phyloP scores from a whole-genome alignment of 2,329 filamentous ascomycete species.

The Myriangium duriaei region DNA sequence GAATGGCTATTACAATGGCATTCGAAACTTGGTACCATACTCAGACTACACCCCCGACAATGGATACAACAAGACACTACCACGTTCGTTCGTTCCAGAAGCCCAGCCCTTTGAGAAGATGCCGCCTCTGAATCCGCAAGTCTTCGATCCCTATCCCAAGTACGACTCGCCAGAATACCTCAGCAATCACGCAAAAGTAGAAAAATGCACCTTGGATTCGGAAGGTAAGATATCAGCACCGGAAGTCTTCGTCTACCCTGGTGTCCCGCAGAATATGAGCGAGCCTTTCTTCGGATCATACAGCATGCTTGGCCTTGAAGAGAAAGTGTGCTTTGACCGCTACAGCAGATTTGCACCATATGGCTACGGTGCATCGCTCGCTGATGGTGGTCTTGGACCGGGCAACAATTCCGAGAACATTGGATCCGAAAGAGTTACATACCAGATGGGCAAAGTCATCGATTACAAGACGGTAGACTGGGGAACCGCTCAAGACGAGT shows the following conservation, averaged over 20 bases:
- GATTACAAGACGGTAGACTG: constrained; percentile 37
- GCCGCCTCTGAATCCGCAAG: constrained; percentile 25
- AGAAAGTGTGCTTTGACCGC: constrained; percentile 39
- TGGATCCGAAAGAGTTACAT: constrained; percentile 39
- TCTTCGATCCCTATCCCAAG: constrained; percentile 35
- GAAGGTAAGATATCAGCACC: constrained; percentile 45
- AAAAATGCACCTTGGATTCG: constrained; percentile 52
- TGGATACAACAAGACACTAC: constrained; percentile 28
- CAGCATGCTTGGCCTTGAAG: constrained; percentile 33
- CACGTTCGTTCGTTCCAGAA: constrained; percentile 19
- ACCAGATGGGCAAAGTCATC: constrained; percentile 31
- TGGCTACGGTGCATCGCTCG: constrained; percentile 36
- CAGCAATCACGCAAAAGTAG: constrained; percentile 39
- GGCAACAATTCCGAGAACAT: constrained; percentile 30
- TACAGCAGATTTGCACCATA: constrained; percentile 39
- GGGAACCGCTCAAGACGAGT: constrained; percentile 35
- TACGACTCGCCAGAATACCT: constrained; percentile 32
- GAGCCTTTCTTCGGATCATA: constrained; percentile 38
- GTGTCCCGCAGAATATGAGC: constrained; percentile 37
- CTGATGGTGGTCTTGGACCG: constrained; percentile 37
- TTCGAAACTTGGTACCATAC: constrained; percentile 32
- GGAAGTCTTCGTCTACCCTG: constrained; percentile 52
- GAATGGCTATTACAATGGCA: constrained; percentile 36
- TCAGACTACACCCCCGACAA: constrained; percentile 34
- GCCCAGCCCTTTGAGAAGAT: constrained; percentile 13